Evolutionary conservation across 2,329 filamentous ascomycete genomes (phyloP).

Genomic region (Apiospora koreana): DNA sequence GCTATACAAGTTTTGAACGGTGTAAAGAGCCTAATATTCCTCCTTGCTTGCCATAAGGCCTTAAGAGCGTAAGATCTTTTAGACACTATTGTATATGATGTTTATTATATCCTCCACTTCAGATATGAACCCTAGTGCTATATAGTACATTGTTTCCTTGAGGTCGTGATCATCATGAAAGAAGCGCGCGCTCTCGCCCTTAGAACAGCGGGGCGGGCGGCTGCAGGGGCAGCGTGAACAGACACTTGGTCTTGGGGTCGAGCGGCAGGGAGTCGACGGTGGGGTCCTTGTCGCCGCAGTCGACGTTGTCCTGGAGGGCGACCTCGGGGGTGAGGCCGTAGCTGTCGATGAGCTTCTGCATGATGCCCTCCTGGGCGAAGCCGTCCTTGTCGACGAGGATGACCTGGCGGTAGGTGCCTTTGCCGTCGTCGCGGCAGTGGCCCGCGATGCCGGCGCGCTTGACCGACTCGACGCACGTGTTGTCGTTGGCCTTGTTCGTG

Average conservation of each 20-base stretch:
- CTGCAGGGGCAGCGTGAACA: slow-evolving; percentile 1
- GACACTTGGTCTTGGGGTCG: slow-evolving; percentile 3
- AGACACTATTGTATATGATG: too few relatives aligned
- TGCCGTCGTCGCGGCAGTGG: not conserved
- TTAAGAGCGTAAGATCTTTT: too few relatives aligned
- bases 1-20: too few relatives aligned
- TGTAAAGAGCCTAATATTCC: too few relatives aligned
- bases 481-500: not conserved
- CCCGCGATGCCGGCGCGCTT: not conserved
- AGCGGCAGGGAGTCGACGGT: not conserved
- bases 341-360: slow-evolving; percentile 7
- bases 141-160: not conserved
- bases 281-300: not conserved
- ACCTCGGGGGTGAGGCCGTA: not conserved
- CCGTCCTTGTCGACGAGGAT: slow-evolving; percentile 10
- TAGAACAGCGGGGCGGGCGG: not conserved
- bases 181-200: too few relatives aligned
- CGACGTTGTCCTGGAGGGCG: not conserved
- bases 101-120: not conserved
- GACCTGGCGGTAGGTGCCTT: not conserved
- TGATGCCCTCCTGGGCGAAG: not conserved
- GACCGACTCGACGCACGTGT: not conserved
- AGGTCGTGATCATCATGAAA: not conserved
- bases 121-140: too few relatives aligned
- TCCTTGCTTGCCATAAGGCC: too few relatives aligned